A percentile compares a stretch with the other conserved stretches of the same genome.
phyloP scores from a whole-genome alignment of 169 alveolate species.

The Plasmodium fragile region DNA sequence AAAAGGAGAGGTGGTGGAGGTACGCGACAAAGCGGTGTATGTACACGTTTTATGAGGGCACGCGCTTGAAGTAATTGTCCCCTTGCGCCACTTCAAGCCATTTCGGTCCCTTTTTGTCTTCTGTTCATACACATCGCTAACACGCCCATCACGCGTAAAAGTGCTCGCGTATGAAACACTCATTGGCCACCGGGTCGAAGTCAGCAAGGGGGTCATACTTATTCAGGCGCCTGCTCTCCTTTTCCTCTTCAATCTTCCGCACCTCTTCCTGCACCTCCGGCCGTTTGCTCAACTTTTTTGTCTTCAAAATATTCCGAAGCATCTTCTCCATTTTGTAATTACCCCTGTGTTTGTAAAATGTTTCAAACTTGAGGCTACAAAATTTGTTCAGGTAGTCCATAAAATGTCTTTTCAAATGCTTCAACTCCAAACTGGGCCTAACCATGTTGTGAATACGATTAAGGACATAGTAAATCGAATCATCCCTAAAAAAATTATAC shows the following conservation, averaged over 20 bases:
- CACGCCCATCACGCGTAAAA: constrained; percentile 6
- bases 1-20: not conserved
- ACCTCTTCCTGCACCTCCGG: constrained; percentile 74
- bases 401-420: constrained; percentile 40
- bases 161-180: constrained; percentile 39
- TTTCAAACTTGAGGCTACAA: constrained; percentile 59
- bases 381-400: constrained; percentile 44
- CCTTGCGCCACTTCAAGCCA: not conserved
- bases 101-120: not conserved
- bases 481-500: constrained; percentile 70
- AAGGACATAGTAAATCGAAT: constrained; percentile 39
- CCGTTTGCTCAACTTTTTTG: constrained; percentile 70
- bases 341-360: constrained; percentile 72
- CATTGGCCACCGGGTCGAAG: constrained; percentile 70
- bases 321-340: constrained; percentile 64
- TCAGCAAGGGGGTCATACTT: constrained; percentile 70
- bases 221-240: constrained; percentile 25
- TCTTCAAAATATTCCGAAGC: constrained; percentile 64
- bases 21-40: not conserved
- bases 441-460: constrained; percentile 73
- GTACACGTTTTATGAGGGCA: not conserved
- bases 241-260: constrained; percentile 57
- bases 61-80: not conserved
- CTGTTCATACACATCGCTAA: not conserved
- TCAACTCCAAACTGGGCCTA: constrained; percentile 65